Evolutionary conservation across 768 basidiomycete species (phyloP), one percentile per base, ranked within the genome.

Genomic region (Lepiota venenata): DNA sequence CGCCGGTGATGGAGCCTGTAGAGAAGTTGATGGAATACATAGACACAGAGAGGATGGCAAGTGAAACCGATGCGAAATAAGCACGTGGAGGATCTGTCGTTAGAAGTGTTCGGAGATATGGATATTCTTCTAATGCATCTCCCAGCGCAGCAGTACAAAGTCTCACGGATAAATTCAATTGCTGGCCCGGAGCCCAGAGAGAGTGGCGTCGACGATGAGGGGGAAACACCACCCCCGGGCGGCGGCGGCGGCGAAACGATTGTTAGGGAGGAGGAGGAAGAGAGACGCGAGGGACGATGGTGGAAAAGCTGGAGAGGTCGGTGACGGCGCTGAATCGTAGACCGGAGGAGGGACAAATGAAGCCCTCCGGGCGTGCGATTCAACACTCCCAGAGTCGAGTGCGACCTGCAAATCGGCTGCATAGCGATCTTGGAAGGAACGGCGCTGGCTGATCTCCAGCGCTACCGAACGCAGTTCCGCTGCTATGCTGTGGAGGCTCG

Each of bases 401-500:
- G 88, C 91, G 1, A 85, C 87, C 63, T 93, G 90, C 2, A 94
- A 67, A 65, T 90, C 92, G 1, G 68, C 61, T 0, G 82, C 83
- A 61, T 88, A 93, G 8, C 88, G 74, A 58, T 90, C 83, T 66
- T 94, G 92, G 69, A 94, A 94, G 0, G 87, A 85, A 16, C 92
- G 73, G 4, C 92, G 70, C 68, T 91, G 90, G 52, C 87, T 87
- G 58, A 94, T 92, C 63, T 93, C 92, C 45, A 94, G 91, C 0
- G 90, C 88, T 0, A 94, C 87, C 0, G 88, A 87, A 15, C 90
- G 79, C n/a, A 94, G 68, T 65, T 93, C 89, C 0, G 88, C 88
- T 1, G 92, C 81, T 43, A 92, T 82, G 0, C 85, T 82, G 2
- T 74, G 69, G 9, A 91, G 63, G 0, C 69, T 61, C 1, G 71